Conservation (phyloP, 2,329 filamentous ascomycete genomes). For the Colletotrichum lindemuthianum region DNA sequence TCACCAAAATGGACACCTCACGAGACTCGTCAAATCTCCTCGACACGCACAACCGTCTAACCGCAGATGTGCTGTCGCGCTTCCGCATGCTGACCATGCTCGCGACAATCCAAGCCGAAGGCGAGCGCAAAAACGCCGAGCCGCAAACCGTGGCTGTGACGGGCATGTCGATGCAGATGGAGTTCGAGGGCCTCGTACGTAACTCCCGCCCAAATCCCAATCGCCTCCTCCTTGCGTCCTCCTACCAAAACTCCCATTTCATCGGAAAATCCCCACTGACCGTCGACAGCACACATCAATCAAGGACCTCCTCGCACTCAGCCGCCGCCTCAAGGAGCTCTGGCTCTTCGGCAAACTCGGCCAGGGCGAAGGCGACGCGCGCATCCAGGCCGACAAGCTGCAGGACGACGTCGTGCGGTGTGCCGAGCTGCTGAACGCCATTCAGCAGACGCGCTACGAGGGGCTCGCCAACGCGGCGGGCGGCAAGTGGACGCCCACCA, state of each 20-base stretch:
- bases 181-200: constrained; percentile 54
- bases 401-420: constrained; percentile 49
- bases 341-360: constrained; percentile 57
- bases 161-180: constrained; percentile 56
- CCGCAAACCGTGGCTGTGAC: constrained; percentile 54
- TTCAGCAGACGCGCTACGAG: constrained; percentile 48
- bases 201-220: neutral
- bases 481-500: constrained; percentile 49
- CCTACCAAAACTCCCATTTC: too few species aligned
- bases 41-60: constrained; percentile 56
- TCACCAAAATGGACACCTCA: constrained; percentile 27
- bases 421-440: constrained; percentile 45
- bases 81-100: constrained; percentile 56
- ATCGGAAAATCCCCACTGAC: neutral
- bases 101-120: constrained; percentile 54
- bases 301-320: constrained; percentile 56
- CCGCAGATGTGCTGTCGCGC: constrained; percentile 55
- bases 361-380: constrained; percentile 47
- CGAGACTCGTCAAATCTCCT: constrained; percentile 35
- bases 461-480: constrained; percentile 48
- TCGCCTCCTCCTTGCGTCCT: neutral
- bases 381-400: constrained; percentile 49
- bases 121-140: constrained; percentile 48
- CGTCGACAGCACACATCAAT: constrained; percentile 50
- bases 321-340: constrained; percentile 56